phyloP scores from a whole-genome alignment of 352 stramenopile species.

The Peronospora tabacina region DNA sequence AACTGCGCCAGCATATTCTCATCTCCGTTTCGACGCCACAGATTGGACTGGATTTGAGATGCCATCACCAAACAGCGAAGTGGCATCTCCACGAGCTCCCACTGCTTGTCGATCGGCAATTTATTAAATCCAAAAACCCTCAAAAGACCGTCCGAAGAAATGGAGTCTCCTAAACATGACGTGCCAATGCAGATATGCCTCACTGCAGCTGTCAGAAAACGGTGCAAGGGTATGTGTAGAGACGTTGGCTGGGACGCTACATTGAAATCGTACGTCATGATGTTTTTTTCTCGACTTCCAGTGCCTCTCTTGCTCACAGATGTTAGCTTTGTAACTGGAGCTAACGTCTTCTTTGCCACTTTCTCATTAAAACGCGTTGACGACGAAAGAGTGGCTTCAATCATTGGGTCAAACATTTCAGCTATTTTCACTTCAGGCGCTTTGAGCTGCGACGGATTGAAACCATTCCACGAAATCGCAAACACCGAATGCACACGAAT shows the following conservation, averaged over 20 bases:
- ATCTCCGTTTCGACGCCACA: constrained; percentile 83
- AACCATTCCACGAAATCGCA: constrained; percentile 66
- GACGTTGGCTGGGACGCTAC: constrained; percentile 53
- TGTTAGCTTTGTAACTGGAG: constrained; percentile 29
- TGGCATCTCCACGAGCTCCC: constrained; percentile 72
- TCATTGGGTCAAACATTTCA: constrained; percentile 45
- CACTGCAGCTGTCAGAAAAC: constrained; percentile 66
- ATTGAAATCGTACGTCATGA: constrained; percentile 57
- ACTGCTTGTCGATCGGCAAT: constrained; percentile 34
- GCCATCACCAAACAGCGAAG: constrained; percentile 79
- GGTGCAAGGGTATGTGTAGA: constrained; percentile 77
- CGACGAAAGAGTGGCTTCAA: constrained; percentile 33
- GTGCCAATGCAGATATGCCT: constrained; percentile 60
- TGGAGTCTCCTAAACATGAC: constrained; percentile 37
- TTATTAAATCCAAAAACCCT: constrained; percentile 49
- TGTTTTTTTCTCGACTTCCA: constrained; percentile 17
- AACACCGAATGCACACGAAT: constrained; percentile 84
- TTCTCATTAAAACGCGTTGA: constrained; percentile 48
- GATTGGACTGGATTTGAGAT: constrained; percentile 81
- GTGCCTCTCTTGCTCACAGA: constrained; percentile 9
- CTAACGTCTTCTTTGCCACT: constrained; percentile 42
- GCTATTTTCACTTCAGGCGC: constrained; percentile 24
- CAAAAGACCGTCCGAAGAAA: constrained; percentile 44
- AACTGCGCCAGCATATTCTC: constrained; percentile 87
- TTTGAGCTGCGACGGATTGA: constrained; percentile 37